Percentiles rank a stretch among this genome's conserved stretches.
These are phyloP conservation scores for Ogataea chonburiensis DNA, from an alignment of 805 yeast species.

Conservation along the genomic window DNA sequence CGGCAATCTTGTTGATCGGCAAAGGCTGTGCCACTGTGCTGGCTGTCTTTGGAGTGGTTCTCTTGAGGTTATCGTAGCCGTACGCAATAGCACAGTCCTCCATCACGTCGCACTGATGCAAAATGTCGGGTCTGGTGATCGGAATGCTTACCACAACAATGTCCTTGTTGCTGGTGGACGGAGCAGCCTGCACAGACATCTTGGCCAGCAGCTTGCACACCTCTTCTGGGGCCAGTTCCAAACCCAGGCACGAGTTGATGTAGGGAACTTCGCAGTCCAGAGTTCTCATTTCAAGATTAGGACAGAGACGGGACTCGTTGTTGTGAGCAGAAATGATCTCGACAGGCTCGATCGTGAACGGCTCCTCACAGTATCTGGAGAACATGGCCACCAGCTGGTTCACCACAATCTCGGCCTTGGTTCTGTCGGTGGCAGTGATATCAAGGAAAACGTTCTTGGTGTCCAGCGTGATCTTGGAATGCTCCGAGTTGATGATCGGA, in stretches of 20 bases:
- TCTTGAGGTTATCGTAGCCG: conserved; percentile 86
- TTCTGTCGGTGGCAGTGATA: conserved; percentile 90
- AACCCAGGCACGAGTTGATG: conserved; percentile 92
- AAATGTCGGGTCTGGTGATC: conserved; percentile 90
- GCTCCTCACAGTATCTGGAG: conserved; percentile 76
- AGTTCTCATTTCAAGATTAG: conserved; percentile 64
- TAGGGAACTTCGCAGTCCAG: conserved; percentile 76
- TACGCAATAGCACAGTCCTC: conserved; percentile 97
- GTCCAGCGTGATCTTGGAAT: conserved; percentile 78
- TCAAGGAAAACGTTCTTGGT: conserved; percentile 91
- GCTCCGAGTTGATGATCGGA: conserved; percentile 93
- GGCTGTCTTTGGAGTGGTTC: conserved; percentile 73
- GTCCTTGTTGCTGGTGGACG: conserved; percentile 45
- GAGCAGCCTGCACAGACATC: conserved; percentile 74
- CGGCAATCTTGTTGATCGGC: conserved; percentile 87
- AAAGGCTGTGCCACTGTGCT: conserved; percentile 83
- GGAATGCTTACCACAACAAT: conserved; percentile 73
- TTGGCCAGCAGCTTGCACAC: conserved; percentile 66
- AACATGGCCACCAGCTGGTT: conserved; percentile 95
- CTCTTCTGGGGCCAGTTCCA: conserved; percentile 65
- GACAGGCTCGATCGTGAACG: conserved; percentile 89
- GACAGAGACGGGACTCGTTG: conserved; percentile 69
- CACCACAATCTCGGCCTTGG: conserved; percentile 90
- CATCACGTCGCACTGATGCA: conserved; percentile 97
- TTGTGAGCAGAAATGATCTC: conserved; percentile 81